Evolutionary conservation across 129 eudicot species (phyloP).

Genomic region (Flaveria robusta): DNA sequence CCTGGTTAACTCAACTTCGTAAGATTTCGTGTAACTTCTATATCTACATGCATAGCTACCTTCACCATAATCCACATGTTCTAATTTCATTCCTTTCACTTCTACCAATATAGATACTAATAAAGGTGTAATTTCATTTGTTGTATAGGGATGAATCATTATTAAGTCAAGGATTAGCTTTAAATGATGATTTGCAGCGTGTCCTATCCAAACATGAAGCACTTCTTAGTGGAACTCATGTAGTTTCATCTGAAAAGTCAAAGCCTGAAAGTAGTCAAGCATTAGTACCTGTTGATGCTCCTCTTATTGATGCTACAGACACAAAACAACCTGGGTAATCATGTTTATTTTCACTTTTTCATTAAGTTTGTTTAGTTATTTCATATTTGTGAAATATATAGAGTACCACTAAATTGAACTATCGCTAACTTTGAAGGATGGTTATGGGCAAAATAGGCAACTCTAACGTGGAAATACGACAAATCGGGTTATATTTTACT

Average conservation of each 20-base stretch:
- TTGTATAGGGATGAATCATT: conserved; percentile 76
- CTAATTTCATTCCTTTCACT: not conserved
- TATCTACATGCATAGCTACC: not conserved
- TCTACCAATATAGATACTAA: not conserved
- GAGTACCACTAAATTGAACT: not conserved
- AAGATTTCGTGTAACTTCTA: conserved; percentile 48
- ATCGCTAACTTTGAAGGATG: not conserved
- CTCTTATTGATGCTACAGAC: conserved; percentile 69
- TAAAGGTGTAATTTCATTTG: not conserved
- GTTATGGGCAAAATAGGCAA: not conserved
- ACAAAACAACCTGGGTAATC: conserved; percentile 59
- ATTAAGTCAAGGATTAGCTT: conserved; percentile 85
- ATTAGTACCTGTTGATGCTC: conserved; percentile 65
- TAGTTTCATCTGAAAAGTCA: conserved; percentile 36
- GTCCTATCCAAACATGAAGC: conserved; percentile 78
- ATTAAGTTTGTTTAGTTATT: not conserved
- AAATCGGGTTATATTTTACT: not conserved
- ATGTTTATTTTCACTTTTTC: not conserved
- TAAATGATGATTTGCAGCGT: conserved; percentile 89
- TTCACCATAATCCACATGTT: not conserved
- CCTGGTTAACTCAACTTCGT: conserved; percentile 97
- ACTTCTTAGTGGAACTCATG: conserved; percentile 51
- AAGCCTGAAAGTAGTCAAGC: conserved; percentile 46
- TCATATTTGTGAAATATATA: not conserved
- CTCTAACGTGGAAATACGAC: not conserved